These are phyloP conservation scores for Beauveria caledonica DNA, from an alignment of 2,329 filamentous ascomycete species.

Conservation along the genomic window DNA sequence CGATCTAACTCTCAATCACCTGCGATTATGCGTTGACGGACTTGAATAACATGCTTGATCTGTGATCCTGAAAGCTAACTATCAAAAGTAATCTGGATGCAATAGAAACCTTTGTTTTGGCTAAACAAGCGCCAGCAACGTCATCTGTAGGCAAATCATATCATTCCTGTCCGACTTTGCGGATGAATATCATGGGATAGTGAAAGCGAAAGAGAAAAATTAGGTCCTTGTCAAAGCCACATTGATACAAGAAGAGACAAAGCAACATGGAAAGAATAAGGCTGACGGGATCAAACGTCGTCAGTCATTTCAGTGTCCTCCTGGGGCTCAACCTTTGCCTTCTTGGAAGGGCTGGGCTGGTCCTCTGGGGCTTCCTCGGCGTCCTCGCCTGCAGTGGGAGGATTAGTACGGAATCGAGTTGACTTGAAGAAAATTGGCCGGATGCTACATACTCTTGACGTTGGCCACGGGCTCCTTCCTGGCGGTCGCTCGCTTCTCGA, in stretches of 20 bases:
- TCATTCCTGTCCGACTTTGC: background rate
- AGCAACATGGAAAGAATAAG: background rate
- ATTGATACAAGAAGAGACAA: background rate
- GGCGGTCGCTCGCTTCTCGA: background rate
- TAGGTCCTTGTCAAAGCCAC: background rate
- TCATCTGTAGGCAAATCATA: background rate
- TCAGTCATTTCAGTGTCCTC: slow-evolving; percentile 1
- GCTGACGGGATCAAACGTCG: background rate
- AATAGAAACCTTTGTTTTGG: background rate
- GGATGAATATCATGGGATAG: background rate
- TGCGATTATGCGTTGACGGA: no score
- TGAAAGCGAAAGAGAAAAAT: background rate
- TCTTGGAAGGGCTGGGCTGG: slow-evolving; percentile 19
- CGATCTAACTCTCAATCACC: background rate
- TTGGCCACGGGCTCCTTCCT: background rate
- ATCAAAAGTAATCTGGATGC: background rate
- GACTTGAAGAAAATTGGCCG: no score
- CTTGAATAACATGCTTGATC: background rate
- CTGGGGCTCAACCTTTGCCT: slow-evolving; percentile 23
- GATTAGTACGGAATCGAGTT: background rate
- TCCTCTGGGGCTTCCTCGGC: background rate
- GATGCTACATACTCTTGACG: background rate
- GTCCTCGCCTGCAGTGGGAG: background rate
- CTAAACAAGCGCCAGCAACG: background rate
- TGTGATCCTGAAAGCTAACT: background rate